Evolutionary conservation across 495 filamentous ascomycete species (phyloP).

Genomic region (Jackrogersella multiformis): DNA sequence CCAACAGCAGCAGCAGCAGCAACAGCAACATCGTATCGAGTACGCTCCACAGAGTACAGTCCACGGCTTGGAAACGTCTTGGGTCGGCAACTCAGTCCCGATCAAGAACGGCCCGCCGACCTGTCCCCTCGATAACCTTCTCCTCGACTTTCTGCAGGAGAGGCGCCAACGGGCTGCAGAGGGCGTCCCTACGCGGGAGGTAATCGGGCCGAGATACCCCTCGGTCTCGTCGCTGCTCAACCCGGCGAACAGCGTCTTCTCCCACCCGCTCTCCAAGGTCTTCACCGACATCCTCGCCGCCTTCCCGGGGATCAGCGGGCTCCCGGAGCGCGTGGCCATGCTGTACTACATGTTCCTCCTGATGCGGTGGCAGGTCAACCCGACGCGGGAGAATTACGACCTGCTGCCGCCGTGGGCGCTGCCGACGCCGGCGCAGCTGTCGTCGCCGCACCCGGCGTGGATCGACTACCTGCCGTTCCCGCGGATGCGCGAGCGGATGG

Average conservation of each 20-base stretch:
- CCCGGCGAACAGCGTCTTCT: conserved; percentile 64
- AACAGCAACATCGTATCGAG: conserved; percentile 33
- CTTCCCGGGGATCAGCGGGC: conserved; percentile 72
- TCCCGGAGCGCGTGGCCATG: conserved; percentile 81
- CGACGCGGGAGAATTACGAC: conserved; percentile 76
- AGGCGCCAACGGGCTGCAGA: conserved; percentile 70
- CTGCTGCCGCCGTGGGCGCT: conserved; percentile 73
- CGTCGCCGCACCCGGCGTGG: conserved; percentile 75
- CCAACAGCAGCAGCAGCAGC: conserved; percentile 20
- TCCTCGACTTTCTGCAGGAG: conserved; percentile 79
- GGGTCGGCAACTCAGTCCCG: conserved; percentile 50
- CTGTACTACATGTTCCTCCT: conserved; percentile 85
- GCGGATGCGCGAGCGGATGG: conserved; percentile 71
- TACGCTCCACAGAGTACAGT: conserved; percentile 20
- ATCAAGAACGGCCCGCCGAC: conserved; percentile 69
- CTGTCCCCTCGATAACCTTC: conserved; percentile 75
- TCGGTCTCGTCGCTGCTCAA: conserved; percentile 78
- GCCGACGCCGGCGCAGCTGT: conserved; percentile 68
- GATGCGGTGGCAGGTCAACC: conserved; percentile 83
- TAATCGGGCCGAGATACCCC: conserved; percentile 78
- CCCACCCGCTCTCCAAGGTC: conserved; percentile 80
- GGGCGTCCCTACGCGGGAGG: conserved; percentile 65
- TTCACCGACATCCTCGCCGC: conserved; percentile 82
- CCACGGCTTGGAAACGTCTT: conserved; percentile 1
- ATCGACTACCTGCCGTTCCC: conserved; percentile 82